Evolutionary conservation across 306 rosid species (phyloP), one percentile per base, ranked within the genome.

Genomic region (Citrullus colocynthis): DNA sequence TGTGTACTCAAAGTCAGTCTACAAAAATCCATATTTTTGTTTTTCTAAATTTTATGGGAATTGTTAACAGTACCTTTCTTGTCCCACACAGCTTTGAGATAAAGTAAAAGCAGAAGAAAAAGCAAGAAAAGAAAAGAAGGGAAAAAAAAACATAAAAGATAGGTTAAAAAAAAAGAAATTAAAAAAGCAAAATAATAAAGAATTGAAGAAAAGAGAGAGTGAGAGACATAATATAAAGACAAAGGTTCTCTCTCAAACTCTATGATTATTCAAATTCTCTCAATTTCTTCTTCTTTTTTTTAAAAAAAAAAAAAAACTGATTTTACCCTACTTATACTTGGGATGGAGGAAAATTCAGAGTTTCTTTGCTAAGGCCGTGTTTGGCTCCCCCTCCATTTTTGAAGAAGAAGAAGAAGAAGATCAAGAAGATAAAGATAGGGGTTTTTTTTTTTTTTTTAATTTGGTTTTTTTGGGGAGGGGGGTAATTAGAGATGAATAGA

Each of bases 51-150:
- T 86, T 78, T 83, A 84, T 58, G 75, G 88, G 90, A 89, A 89
- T 85, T 83, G 88, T 83, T 85, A 81, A 81, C 16, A 13, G 8
- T 15, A 81, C 94, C 89, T 95, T 94, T 90, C 86, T 82, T 88
- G 90, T 81, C 88, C 93, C 91, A 85, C 79, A 39, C 79, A 76
- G 57, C 97, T 92, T 91, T 95, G 90, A 86, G 93, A 87, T 75
- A 95, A 95, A 86, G 82, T 51, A 79, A 79, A 67, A 75, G 81
- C 83, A 78, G 78, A 76, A 70, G 56, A 44, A 78, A 82, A 83
- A 83, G 77, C 86, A 52, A 77, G 75, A 81, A 86, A 81, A 86
- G 74, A 80, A 80, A 86, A 83, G 81, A 83, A 73, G 17, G 28
- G 4, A 32, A 32, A 32, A 32, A 32, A 2, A 32, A 32, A 32